phyloP scores from a whole-genome alignment of 139 green algal species.

The Picocystis salinarum region DNA sequence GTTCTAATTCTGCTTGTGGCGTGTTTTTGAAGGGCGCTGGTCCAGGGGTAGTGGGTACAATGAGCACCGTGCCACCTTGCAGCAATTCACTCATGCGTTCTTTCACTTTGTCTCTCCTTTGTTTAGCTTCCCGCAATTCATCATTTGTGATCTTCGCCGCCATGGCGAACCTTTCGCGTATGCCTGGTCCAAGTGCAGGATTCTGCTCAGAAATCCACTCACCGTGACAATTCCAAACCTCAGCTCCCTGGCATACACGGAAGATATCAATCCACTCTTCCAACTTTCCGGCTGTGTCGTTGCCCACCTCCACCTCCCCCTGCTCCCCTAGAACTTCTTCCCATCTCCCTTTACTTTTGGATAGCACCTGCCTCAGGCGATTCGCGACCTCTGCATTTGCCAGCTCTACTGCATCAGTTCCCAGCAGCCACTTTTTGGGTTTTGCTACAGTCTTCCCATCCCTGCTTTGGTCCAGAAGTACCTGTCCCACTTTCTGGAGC shows the following conservation, averaged over 20 bases:
- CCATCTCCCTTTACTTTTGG: no score
- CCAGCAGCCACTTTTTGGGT: neutral
- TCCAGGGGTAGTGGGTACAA: slow-evolving; percentile 44
- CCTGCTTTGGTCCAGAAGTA: slow-evolving; percentile 21
- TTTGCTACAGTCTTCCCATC: neutral
- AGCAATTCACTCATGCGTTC: slow-evolving; percentile 36
- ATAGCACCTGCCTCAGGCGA: neutral
- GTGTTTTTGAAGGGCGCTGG: slow-evolving; percentile 37
- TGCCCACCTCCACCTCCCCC: slow-evolving; percentile 21
- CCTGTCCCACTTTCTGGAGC: slow-evolving; percentile 21
- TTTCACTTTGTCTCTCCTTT: slow-evolving; percentile 12
- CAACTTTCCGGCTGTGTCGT: slow-evolving; percentile 20
- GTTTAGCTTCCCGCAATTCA: slow-evolving; percentile 12
- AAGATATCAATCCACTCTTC: slow-evolving; percentile 47
- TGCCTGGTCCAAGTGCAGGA: slow-evolving; percentile 52
- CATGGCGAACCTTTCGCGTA: slow-evolving; percentile 58
- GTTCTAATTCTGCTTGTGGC: slow-evolving; percentile 30
- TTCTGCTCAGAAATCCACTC: slow-evolving; percentile 34
- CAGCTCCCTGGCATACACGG: slow-evolving; percentile 31
- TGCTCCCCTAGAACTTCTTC: slow-evolving; percentile 22
- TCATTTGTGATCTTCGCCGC: slow-evolving; percentile 31
- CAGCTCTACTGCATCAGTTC: neutral
- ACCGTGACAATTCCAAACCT: slow-evolving; percentile 58
- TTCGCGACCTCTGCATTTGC: neutral
- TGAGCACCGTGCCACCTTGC: slow-evolving; percentile 31